Evolutionary conservation across 2,329 filamentous ascomycete species (phyloP).

Genomic region (Colletotrichum costaricense): DNA sequence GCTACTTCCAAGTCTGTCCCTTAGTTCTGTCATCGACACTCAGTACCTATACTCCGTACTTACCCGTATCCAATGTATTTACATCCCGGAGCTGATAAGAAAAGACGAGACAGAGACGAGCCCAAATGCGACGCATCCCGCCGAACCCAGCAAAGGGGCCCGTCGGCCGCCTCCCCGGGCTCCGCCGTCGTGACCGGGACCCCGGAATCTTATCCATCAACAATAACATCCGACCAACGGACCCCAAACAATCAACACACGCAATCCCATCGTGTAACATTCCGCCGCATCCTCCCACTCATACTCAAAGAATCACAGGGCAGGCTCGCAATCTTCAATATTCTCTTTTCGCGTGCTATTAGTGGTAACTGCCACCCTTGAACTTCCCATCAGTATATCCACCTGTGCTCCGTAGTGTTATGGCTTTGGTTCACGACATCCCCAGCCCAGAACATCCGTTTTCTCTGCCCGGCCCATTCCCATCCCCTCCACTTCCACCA

Average conservation of each 20-base stretch:
- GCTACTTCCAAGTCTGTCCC: neutral
- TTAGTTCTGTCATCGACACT: no score
- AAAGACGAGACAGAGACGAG: neutral
- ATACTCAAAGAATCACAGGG: neutral
- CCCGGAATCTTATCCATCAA: slow-evolving; percentile 10
- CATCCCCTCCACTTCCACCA: neutral
- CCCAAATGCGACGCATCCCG: neutral
- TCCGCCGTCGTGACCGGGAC: slow-evolving; percentile 22
- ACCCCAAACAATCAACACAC: neutral
- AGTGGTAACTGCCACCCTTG: no score
- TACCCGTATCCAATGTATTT: neutral
- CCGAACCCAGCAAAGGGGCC: neutral
- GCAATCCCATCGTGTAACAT: neutral
- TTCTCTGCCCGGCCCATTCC: neutral
- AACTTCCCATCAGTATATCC: no score
- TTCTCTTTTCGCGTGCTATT: neutral
- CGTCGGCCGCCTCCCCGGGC: neutral
- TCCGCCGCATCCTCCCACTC: neutral
- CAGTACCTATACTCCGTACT: no score
- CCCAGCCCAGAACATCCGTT: neutral
- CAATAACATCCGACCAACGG: neutral
- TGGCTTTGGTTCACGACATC: no score
- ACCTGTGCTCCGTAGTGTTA: no score
- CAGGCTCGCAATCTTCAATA: no score
- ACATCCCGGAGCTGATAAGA: neutral